Percentiles rank a stretch among this genome's conserved stretches.
phyloP scores from a whole-genome alignment of 2,329 filamentous ascomycete species.

The Fusarium hostae region DNA sequence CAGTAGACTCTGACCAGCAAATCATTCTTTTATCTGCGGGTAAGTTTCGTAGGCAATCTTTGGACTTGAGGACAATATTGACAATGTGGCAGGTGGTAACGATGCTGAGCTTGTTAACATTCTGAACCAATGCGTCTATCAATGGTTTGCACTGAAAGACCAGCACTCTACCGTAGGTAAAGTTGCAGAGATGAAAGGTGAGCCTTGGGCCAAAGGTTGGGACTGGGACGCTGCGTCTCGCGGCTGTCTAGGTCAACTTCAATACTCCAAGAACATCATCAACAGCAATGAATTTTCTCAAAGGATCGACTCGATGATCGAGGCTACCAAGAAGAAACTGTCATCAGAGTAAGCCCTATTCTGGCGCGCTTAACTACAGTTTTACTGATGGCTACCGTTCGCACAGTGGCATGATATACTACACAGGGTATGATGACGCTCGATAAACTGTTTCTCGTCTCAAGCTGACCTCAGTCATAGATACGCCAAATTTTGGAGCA shows the following conservation, averaged over 20 bases:
- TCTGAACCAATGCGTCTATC: constrained; percentile 10
- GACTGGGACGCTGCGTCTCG: constrained; percentile 2
- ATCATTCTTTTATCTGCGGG: neutral
- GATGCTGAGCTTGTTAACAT: constrained; percentile 20
- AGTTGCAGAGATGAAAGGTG: neutral
- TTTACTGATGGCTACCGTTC: rapidly evolving
- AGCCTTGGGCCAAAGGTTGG: constrained; percentile 2
- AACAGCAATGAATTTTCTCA: neutral
- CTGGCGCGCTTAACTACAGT: neutral
- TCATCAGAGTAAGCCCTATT: neutral
- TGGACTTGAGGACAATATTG: rapidly evolving
- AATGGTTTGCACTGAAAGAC: constrained; percentile 5
- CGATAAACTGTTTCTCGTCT: rapidly evolving
- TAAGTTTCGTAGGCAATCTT: rapidly evolving
- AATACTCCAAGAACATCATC: constrained; percentile 2
- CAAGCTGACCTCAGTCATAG: neutral
- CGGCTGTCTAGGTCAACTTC: neutral
- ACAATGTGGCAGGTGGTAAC: neutral
- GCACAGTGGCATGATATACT: constrained; percentile 12
- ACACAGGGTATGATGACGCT: neutral
- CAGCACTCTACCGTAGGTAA: neutral
- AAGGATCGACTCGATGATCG: neutral
- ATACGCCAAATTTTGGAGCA: constrained; percentile 27
- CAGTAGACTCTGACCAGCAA: neutral
- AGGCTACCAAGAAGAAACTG: constrained; percentile 7